These are phyloP conservation scores for Cordyceps pruinosa DNA, from an alignment of 2,329 filamentous ascomycete species.

Conservation along the genomic window DNA sequence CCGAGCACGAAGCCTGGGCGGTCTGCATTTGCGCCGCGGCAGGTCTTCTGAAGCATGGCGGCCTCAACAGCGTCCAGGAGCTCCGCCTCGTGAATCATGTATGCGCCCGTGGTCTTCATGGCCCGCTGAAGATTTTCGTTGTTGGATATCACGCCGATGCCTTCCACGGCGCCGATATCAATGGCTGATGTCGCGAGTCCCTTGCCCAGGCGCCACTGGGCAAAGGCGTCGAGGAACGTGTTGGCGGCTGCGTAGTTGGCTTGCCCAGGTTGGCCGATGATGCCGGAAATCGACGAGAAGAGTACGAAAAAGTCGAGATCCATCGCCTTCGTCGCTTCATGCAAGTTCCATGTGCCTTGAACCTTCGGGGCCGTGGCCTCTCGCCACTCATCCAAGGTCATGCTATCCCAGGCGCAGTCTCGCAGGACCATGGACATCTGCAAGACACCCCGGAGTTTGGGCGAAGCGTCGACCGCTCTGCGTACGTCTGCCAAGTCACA, in stretches of 20 bases:
- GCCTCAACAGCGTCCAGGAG: too few species aligned
- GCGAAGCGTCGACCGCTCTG: too few species aligned
- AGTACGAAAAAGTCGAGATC: constrained; percentile 31
- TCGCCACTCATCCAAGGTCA: background rate
- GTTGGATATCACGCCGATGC: constrained; percentile 27
- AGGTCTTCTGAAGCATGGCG: too few species aligned
- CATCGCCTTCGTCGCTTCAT: constrained; percentile 16
- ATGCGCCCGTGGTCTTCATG: background rate
- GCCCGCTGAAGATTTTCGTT: background rate
- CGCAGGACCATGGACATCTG: background rate
- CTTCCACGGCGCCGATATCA: constrained; percentile 28
- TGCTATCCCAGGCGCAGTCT: background rate
- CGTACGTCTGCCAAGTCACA: too few species aligned
- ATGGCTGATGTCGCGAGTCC: constrained; percentile 19
- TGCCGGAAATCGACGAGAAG: constrained; percentile 27
- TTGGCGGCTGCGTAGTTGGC: constrained; percentile 37
- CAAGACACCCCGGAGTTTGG: too few species aligned
- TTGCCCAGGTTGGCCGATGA: too few species aligned
- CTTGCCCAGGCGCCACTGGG: constrained; percentile 24
- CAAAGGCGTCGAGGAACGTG: constrained; percentile 32
- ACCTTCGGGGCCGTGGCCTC: constrained; percentile 21
- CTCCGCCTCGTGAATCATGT: too few species aligned
- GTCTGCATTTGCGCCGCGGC: background rate
- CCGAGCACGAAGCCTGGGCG: background rate
- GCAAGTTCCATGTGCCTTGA: constrained; percentile 29